Evolutionary conservation across 495 filamentous ascomycete species (phyloP).

Genomic region (Penicillium tannophilum): DNA sequence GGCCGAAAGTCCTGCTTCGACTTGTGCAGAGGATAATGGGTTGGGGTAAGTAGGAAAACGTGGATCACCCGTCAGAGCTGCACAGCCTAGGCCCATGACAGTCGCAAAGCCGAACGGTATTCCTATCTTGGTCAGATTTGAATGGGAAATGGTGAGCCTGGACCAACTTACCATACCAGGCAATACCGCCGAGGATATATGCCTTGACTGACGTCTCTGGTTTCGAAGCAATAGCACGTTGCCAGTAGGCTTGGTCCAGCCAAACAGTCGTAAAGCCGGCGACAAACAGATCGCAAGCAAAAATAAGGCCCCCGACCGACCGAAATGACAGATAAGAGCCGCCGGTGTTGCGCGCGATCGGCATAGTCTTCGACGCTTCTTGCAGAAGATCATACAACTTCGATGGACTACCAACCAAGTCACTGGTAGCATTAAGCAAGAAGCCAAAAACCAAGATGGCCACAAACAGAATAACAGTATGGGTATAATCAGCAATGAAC

Average conservation of each 20-base stretch:
- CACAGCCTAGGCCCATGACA: slow-evolving; percentile 48
- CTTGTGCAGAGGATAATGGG: slow-evolving; percentile 44
- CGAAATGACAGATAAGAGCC: slow-evolving; percentile 57
- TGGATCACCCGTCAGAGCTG: slow-evolving; percentile 48
- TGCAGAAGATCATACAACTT: slow-evolving; percentile 52
- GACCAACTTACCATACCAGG: slow-evolving; percentile 33
- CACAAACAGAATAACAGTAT: slow-evolving; percentile 42
- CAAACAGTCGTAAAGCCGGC: slow-evolving; percentile 38
- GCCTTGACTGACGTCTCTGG: slow-evolving; percentile 47
- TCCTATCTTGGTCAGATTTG: slow-evolving; percentile 5
- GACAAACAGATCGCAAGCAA: slow-evolving; percentile 32
- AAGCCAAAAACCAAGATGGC: slow-evolving; percentile 55
- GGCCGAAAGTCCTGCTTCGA: slow-evolving; percentile 30
- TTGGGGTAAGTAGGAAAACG: slow-evolving; percentile 58
- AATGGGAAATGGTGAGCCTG: neutral
- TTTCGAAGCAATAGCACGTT: slow-evolving; percentile 45
- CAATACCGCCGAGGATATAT: slow-evolving; percentile 53
- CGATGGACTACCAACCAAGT: slow-evolving; percentile 43
- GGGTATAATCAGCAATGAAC: slow-evolving; percentile 46
- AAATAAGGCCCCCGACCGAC: slow-evolving; percentile 45
- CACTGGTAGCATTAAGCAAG: slow-evolving; percentile 45
- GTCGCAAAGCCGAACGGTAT: slow-evolving; percentile 55
- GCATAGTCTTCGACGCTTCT: slow-evolving; percentile 44
- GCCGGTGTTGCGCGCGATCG: slow-evolving; percentile 49
- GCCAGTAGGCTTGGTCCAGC: slow-evolving; percentile 47